Percentiles rank a stretch among this genome's conserved stretches.
Conservation (phyloP, 73 alveolate species). For the Paramecium bursaria region DNA sequence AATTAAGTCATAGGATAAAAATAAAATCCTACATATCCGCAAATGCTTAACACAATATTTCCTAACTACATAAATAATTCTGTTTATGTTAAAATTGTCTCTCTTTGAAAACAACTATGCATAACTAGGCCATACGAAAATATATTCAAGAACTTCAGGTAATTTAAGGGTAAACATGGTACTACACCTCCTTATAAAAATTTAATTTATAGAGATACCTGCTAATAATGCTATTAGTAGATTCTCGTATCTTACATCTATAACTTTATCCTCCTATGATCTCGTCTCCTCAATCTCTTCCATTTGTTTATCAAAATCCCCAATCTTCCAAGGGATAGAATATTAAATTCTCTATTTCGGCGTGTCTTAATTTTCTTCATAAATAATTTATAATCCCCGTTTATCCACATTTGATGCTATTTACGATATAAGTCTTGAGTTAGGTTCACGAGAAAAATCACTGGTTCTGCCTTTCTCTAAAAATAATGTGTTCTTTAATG, state of each 20-base stretch:
- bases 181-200: conserved; percentile 20
- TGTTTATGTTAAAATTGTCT: conserved; percentile 1
- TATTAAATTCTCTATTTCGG: background rate
- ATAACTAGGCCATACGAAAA: conserved; percentile 12
- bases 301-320: conserved; percentile 57
- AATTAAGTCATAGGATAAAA: background rate
- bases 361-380: conserved; percentile 19
- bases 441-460: background rate
- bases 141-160: background rate
- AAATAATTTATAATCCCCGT: background rate
- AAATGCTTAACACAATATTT: background rate
- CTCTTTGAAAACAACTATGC: conserved; percentile 27
- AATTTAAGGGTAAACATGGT: background rate
- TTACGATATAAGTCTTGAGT: conserved; percentile 8
- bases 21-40: conserved; percentile 4
- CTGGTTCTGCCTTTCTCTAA: conserved; percentile 46
- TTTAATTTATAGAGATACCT: background rate
- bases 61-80: background rate
- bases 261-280: too few relatives aligned
- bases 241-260: background rate
- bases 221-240: background rate
- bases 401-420: background rate
- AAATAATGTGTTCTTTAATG: conserved; percentile 38
- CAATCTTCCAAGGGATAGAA: conserved; percentile 50
- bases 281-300: conserved; percentile 53